Base-by-base conservation (phyloP, 179 eudicot genomes). In the Nepenthes alata region DNA sequence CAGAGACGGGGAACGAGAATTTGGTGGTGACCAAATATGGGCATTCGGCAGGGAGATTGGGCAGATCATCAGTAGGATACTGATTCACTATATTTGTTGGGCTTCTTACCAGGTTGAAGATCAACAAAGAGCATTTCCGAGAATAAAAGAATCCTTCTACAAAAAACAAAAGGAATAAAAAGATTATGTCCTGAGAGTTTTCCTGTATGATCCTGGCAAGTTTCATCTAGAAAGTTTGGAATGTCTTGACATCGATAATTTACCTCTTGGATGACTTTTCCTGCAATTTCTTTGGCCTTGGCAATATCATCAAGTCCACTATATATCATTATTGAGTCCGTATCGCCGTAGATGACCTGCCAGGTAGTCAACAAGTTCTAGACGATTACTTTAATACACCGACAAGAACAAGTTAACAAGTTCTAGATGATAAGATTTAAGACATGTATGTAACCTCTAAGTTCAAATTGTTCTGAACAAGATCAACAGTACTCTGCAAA, bases 341-440 rank as follows among this genome's bases (percentile, higher is more conserved):
- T 93, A 70, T 93, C 98, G 39, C 98, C 98, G 70, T 93, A 93
- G 35, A 93, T 93, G 64, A 93, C 98, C 98, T 93, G 83, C 62
- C 50, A 68, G 60, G 54, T 35, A 71, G 34, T 6, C 45, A 2
- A 58, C 16, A 39, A 34, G 55, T 50, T 62, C 3, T 36, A 35
- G 58, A 49, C 4, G 62, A 13, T 51, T 39, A 15, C 53, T 45
- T 2, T 12, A 55, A 58, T 41, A 2, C 3, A 3, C 3, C 53
- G 12, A n/a, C 53, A 49, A 6, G 13, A 49, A 49, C n/a, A n/a
- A 71, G 34, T 6, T 52, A 2, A 58, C 16, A 39, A 34, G 55
- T 50, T 62, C 3, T 36, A 35, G 58, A n/a, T 6, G 11, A 3
- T 49, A 1, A 25, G 14, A 25, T 5, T 7, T 10, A 38, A 55